phyloP scores from a whole-genome alignment of 2,329 filamentous ascomycete genomes.

The Arthrobotrys sinensis region DNA sequence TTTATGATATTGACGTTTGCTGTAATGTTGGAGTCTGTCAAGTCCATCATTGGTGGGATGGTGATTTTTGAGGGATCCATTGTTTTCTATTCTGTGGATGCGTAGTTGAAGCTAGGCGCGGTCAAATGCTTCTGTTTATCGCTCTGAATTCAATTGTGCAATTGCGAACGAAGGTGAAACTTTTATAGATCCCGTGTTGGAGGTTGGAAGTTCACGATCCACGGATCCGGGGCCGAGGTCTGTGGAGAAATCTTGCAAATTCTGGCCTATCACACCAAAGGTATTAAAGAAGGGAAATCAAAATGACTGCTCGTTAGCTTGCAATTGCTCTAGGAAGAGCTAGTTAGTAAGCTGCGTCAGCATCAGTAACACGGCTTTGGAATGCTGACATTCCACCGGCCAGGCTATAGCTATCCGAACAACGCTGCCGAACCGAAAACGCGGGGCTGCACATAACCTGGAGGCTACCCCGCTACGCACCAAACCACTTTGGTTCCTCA shows the following conservation, averaged over 20 bases:
- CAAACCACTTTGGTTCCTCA: no score
- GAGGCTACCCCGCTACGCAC: neutral
- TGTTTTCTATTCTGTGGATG: conserved; percentile 64
- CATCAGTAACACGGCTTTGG: conserved; percentile 15
- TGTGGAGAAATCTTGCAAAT: neutral
- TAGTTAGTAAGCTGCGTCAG: conserved; percentile 27
- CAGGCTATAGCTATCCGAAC: conserved; percentile 40
- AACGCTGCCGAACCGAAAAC: conserved; percentile 57
- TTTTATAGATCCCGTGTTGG: conserved; percentile 12
- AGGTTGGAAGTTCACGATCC: neutral
- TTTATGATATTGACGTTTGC: conserved; percentile 83
- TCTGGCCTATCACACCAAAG: neutral
- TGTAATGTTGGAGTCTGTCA: conserved; percentile 85
- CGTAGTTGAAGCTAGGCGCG: neutral
- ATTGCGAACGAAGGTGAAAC: conserved; percentile 4
- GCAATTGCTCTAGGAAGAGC: neutral
- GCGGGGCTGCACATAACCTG: conserved; percentile 15
- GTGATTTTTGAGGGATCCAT: conserved; percentile 70
- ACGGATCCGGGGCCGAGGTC: conserved; percentile 9
- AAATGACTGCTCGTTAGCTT: neutral
- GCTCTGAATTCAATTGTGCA: neutral
- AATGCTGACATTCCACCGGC: conserved; percentile 13
- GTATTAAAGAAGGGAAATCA: conserved; percentile 3
- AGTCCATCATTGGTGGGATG: conserved; percentile 75
- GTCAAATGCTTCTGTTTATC: neutral